Base-by-base conservation (phyloP, 2,329 filamentous ascomycete genomes). In the Knufia petricola region DNA sequence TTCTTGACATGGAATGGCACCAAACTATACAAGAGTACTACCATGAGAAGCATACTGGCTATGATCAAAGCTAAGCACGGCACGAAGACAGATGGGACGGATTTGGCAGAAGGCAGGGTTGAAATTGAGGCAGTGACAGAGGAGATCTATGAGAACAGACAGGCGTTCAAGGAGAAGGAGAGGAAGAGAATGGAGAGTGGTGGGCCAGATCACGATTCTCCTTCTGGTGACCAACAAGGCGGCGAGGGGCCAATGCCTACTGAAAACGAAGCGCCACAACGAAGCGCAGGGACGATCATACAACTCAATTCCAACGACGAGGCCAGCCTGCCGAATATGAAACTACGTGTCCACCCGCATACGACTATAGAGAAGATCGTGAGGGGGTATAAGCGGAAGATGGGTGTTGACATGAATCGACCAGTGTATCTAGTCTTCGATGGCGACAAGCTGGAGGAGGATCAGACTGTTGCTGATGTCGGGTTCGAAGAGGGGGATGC, bases 1-100 rank as follows among this genome's bases (percentile, higher is more conserved):
- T 84, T 92, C 58, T 74, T 96, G 48, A 92, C 86, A 0, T 95
- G 86, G 82, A 82, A 81, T 54, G 76, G 78, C 21, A 78, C 78
- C 50, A 78, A 79, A 51, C 66, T 95, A 2, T 95, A 84, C 61
- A 79, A 85, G 55, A 76, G 77, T n/a, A 86, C 85, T 3, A 89
- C 83, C 1, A 82, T 86, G 50, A 73, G 74, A 46, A 81, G 76
- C 41, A 68, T 94, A 4, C 81, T 81, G 4, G 75, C 36, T 8
- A 49, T 49, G 19, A 46, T 57, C 32, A 56, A 52, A 48, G 44
- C 31, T 43, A 53, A 54, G 6, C 23, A 55, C 23, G 39, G 37
- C 28, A 45, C 20, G 23, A 47, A 38, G 28, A 60, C 19, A 24
- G 42, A 44, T 23, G 21, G 39, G 34, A 28, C 24, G 13, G 64